Evolutionary conservation across 2,329 filamentous ascomycete genomes (phyloP), one percentile per base, ranked within the genome.

Genomic region (Colletotrichum phormii): DNA sequence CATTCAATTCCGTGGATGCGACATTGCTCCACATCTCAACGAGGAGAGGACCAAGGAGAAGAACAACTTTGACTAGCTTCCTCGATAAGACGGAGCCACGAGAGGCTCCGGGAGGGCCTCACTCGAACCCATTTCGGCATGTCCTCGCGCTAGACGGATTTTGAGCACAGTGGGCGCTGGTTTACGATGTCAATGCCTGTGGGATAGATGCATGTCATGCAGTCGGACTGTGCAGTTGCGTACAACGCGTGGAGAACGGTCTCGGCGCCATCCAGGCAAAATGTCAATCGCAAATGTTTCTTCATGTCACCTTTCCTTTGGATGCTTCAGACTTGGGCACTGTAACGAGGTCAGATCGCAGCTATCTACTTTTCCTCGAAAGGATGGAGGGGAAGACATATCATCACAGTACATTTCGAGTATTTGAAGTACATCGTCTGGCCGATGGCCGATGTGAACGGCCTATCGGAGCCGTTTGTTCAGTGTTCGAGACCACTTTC

Each of bases 51-150:
- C 6, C 53, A 26, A 57, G 9, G 53, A 35, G 26, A n/a, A 22
- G 35, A 46, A 6, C 53, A 26, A 57, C 24, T 46, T 31, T 31
- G 24, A 58, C 64, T 68, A 63, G 49, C 64, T 33, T 65, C 33
- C 31, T 63, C 69, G 58, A 58, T 31, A 72, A 29, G 53, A 49
- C 33, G 57, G 57, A 59, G 64, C 69, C 49, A 59, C 57, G 46
- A 63, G 69, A 72, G 69, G 69, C 69, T 72, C 69, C 64, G 64
- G 69, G 68, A 68, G 64, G 69, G 53, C 51, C 69, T 72, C 58
- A 64, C 18, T 63, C 35, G 60, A 46, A 64, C 62, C 67, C 29
- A 35, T 71, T 72, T 22, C 53, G 59, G 60, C 69, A 72, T 72
- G 70, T 72, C 70, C 66, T 72, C 46, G 66, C 70, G 70, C 70